These are phyloP conservation scores for Tetrapisispora pingtungensis DNA, from an alignment of 805 yeast genomes.

Conservation along the genomic window DNA sequence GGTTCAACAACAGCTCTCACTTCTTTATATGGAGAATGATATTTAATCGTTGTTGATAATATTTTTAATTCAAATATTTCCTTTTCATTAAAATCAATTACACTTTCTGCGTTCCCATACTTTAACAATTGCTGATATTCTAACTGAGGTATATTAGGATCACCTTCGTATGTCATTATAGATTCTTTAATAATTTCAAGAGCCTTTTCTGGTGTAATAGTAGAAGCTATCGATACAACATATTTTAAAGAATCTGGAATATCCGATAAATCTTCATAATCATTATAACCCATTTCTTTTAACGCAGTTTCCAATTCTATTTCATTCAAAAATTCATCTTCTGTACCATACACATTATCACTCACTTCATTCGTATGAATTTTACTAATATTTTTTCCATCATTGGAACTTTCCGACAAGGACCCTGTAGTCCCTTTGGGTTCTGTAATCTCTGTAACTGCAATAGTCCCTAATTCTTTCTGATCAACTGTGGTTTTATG, in stretches of 20 bases:
- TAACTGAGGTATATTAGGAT: conserved; percentile 36
- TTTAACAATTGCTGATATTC: conserved; percentile 30
- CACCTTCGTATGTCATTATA: conserved; percentile 35
- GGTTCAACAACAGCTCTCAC: conserved; percentile 54
- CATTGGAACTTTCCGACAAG: background rate
- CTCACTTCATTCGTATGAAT: background rate
- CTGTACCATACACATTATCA: background rate
- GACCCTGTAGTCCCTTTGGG: background rate
- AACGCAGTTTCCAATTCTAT: background rate
- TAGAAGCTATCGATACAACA: conserved; percentile 34
- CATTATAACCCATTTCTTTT: conserved; percentile 8
- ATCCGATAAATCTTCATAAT: conserved; percentile 10
- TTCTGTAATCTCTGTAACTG: too few species aligned
- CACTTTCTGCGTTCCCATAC: conserved; percentile 17
- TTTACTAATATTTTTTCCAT: background rate
- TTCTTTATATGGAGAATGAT: conserved; percentile 52
- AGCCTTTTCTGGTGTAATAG: conserved; percentile 32
- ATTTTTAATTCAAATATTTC: conserved; percentile 21
- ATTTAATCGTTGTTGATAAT: conserved; percentile 33
- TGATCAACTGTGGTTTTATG: background rate
- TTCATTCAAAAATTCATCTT: conserved; percentile 1
- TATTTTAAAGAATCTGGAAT: conserved; percentile 22
- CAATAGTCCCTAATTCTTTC: background rate
- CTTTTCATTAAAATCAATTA: conserved; percentile 13
- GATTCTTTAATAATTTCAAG: conserved; percentile 33